Evolutionary conservation across 306 rosid species (phyloP).

Genomic region (Quercus berberidifolia): DNA sequence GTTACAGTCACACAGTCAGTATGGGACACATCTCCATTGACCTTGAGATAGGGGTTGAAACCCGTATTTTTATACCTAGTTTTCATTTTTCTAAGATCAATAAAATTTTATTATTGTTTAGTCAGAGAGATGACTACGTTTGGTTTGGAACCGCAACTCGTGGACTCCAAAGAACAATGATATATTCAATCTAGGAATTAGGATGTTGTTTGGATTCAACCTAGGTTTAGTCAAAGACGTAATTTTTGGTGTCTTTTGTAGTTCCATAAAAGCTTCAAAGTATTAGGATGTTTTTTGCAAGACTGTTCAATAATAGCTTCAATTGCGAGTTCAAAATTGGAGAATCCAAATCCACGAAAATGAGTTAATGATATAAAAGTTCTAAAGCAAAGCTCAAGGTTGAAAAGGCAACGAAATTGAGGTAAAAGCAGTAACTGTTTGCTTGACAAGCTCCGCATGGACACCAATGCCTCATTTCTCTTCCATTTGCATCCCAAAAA

Average conservation of each 20-base stretch:
- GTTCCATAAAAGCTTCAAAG: neutral
- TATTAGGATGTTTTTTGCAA: neutral
- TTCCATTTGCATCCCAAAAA: neutral
- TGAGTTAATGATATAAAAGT: neutral
- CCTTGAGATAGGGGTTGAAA: no score
- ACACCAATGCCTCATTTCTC: slow-evolving; percentile 1
- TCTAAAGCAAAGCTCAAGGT: slow-evolving; percentile 3
- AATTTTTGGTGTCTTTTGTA: neutral
- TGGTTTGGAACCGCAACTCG: no score
- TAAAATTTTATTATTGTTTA: no score
- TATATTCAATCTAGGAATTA: no score
- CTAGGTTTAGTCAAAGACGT: no score
- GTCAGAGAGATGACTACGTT: no score
- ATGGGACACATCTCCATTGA: no score
- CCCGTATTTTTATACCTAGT: no score
- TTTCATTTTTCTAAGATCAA: no score
- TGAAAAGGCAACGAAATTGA: slow-evolving; percentile 20
- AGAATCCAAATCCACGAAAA: neutral
- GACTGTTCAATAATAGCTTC: neutral
- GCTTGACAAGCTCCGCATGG: slow-evolving; percentile 27
- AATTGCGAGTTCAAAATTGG: no score
- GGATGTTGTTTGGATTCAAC: neutral
- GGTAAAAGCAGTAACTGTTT: slow-evolving; percentile 25
- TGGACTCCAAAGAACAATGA: no score
- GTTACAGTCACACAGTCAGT: no score